phyloP scores from a whole-genome alignment of 371 early-diverging fungal species.

The Chytridiales sp. region DNA sequence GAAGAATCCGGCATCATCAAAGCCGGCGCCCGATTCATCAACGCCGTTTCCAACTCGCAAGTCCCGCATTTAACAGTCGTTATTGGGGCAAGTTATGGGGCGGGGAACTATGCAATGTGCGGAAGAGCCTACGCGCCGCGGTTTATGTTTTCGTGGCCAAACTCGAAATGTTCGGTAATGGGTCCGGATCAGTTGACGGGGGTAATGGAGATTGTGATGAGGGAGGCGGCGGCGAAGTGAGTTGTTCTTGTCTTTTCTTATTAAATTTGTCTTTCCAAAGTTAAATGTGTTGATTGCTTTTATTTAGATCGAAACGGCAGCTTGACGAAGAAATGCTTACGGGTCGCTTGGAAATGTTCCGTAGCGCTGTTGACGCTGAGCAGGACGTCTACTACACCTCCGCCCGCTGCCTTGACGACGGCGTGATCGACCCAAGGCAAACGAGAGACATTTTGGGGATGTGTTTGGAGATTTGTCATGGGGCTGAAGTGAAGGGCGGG shows the following conservation, averaged over 20 bases:
- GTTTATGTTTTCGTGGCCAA: slow-evolving; percentile 78
- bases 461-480: slow-evolving; percentile 67
- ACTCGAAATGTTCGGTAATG: slow-evolving; percentile 76
- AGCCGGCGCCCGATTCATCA: slow-evolving; percentile 73
- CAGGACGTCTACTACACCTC: slow-evolving; percentile 72
- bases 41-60: slow-evolving; percentile 69
- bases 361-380: slow-evolving; percentile 64
- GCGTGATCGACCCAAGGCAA: slow-evolving; percentile 89
- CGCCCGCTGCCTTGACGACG: slow-evolving; percentile 84
- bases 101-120: slow-evolving; percentile 81
- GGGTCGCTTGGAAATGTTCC: slow-evolving; percentile 60
- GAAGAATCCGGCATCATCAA: slow-evolving; percentile 80
- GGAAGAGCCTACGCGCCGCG: slow-evolving; percentile 73
- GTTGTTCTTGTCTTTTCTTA: slow-evolving; percentile 5
- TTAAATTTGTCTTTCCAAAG: slow-evolving; percentile 3
- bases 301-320: slow-evolving; percentile 12
- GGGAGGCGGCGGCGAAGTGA: slow-evolving; percentile 66
- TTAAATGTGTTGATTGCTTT: background rate
- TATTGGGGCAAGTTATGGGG: slow-evolving; percentile 77
- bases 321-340: slow-evolving; percentile 63
- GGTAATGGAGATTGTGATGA: slow-evolving; percentile 70
- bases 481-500: slow-evolving; percentile 60
- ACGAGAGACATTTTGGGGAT: slow-evolving; percentile 88
- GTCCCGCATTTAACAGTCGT: slow-evolving; percentile 75
- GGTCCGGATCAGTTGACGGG: slow-evolving; percentile 73